Base-by-base conservation (phyloP, 1,139 yeast species). In the Blastobotrys niveus region DNA sequence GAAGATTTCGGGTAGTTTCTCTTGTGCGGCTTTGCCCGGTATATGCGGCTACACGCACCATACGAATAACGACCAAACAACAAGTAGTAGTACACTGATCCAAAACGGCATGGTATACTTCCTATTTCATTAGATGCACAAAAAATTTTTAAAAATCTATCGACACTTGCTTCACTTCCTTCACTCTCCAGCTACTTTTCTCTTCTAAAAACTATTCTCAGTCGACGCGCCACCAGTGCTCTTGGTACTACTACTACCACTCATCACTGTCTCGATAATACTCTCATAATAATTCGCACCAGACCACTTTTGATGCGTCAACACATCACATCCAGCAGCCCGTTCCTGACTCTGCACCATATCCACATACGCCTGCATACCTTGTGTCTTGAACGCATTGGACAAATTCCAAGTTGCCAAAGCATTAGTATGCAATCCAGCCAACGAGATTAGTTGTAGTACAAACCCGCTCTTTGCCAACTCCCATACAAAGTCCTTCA, bases 301-400 rank as follows among this genome's bases (percentile, higher is more conserved):
- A 4, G 79, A 73, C 81, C 81, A 76, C 52, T 70, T 73, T 57
- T 76, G 81, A 53, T 76, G 81, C 6, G 79, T 76, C 51, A 76
- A 61, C 7, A 76, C 71, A 53, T 76, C 81, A 51, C 79, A 72
- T 2, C 67, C 66, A 10, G 65, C 48, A 15, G 61, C 68, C 54
- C 65, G 67, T 54, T 77, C 80, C 47, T 62, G 61, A 24, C 59
- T 58, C 58, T 76, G 81, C 3, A 76, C 74, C 35, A 69, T 54
- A 18, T 74, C 73, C 15, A 76, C 79, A 54, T 76, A 76, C 0
- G 80, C 79, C 54, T 67, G 63, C 81, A 76, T 77, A 4, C 81
- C 81, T 6, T 73, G 68, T 1, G 61, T 55, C 50, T 65, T 67
- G 62, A 73, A 76, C n/a, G 63, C 64, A 30, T 64, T 59, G 18